Conservation (phyloP, 2,329 filamentous ascomycete genomes). For the Aschersonia sp. region DNA sequence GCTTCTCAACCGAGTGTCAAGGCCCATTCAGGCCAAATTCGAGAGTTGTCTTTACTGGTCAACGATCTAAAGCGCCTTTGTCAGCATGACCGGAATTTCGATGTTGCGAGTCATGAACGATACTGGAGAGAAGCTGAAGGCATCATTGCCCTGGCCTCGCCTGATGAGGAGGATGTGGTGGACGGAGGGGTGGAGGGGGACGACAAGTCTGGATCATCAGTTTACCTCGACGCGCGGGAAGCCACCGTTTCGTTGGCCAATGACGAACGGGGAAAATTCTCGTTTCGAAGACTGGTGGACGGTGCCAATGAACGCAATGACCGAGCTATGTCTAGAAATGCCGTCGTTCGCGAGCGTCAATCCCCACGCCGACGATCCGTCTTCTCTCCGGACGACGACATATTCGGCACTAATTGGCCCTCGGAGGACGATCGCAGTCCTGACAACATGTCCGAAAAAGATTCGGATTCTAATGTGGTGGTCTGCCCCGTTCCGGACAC, state of each 20-base stretch:
- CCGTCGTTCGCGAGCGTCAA: conserved; percentile 39
- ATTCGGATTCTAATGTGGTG: conserved; percentile 26
- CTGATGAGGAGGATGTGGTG: conserved; percentile 38
- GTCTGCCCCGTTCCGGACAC: conserved; percentile 49
- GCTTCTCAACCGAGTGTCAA: conserved; percentile 72
- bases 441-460: conserved; percentile 20
- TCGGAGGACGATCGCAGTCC: conserved; percentile 22
- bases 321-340: conserved; percentile 30
- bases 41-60: conserved; percentile 67
- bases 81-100: conserved; percentile 52
- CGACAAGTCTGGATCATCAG: conserved; percentile 20
- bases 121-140: conserved; percentile 73
- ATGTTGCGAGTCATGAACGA: conserved; percentile 46
- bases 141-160: conserved; percentile 71
- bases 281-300: conserved; percentile 24
- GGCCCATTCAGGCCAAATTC: conserved; percentile 70
- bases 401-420: conserved; percentile 42
- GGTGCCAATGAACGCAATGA: conserved; percentile 24
- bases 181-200: conserved; percentile 21
- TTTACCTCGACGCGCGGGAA: conserved; percentile 25
- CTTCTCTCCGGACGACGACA: conserved; percentile 51
- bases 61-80: conserved; percentile 71
- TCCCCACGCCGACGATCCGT: conserved; percentile 43
- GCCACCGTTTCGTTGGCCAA: conserved; percentile 29
- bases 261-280: conserved; percentile 22